phyloP scores from a whole-genome alignment of 1,284 basidiomycete genomes.

The Ceratobasidium sp. region DNA sequence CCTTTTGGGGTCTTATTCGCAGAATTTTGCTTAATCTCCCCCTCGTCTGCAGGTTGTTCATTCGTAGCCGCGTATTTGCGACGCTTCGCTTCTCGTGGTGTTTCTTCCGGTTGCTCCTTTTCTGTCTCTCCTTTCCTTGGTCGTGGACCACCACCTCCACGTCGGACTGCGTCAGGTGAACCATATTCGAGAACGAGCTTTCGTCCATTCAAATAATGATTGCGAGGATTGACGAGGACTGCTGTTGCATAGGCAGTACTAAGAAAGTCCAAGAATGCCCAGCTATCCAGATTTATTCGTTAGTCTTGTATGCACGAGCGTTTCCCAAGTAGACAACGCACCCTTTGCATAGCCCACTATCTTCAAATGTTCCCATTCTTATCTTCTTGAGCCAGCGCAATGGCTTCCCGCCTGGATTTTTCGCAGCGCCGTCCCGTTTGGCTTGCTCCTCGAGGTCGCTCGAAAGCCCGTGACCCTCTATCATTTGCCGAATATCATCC shows the following conservation, averaged over 20 bases:
- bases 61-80: constrained; percentile 49
- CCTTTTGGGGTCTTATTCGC: constrained; percentile 44
- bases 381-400: constrained; percentile 81
- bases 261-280: constrained; percentile 94
- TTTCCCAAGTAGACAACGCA: constrained; percentile 57
- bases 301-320: background rate
- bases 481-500: constrained; percentile 71
- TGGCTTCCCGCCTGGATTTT: constrained; percentile 17
- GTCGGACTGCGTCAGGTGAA: constrained; percentile 81
- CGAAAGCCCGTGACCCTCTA: constrained; percentile 66
- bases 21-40: constrained; percentile 20
- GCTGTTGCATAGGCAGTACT: constrained; percentile 79
- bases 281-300: constrained; percentile 59
- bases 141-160: constrained; percentile 53
- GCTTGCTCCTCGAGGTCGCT: constrained; percentile 44
- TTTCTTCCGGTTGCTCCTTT: constrained; percentile 41
- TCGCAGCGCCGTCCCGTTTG: constrained; percentile 39
- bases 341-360: constrained; percentile 95
- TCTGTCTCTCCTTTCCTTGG: constrained; percentile 33
- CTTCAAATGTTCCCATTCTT: constrained; percentile 94
- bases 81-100: constrained; percentile 43
- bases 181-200: constrained; percentile 90
- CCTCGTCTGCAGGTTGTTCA: constrained; percentile 32
- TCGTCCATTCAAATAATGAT: constrained; percentile 84
- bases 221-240: constrained; percentile 82